phyloP scores from a whole-genome alignment of 148 eudicot genomes.

The Mesembryanthemum crystallinum region DNA sequence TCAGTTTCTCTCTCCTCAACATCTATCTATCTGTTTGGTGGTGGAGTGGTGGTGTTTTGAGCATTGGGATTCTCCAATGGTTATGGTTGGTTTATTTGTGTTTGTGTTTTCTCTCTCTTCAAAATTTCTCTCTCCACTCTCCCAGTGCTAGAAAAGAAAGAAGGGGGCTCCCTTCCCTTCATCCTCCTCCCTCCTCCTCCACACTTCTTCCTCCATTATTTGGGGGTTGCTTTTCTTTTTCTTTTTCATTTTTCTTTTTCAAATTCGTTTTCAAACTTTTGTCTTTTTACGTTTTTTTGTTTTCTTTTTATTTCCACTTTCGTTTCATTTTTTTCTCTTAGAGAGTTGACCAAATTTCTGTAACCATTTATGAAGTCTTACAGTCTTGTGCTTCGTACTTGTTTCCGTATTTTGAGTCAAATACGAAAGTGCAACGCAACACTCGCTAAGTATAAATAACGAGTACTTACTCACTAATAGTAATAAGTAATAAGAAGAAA shows the following conservation, averaged over 20 bases:
- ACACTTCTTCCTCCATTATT: constrained; percentile 21
- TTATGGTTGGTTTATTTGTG: constrained; percentile 4
- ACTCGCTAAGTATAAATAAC: no score
- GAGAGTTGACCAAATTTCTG: neutral
- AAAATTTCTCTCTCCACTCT: neutral
- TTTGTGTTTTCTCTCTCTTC: neutral
- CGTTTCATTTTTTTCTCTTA: neutral
- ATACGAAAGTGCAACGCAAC: no score
- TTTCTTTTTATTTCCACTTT: neutral
- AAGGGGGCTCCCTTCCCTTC: neutral
- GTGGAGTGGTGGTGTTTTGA: constrained; percentile 10
- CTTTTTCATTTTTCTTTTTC: neutral
- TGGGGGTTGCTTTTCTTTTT: neutral
- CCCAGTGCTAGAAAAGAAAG: neutral
- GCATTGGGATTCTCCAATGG: constrained; percentile 26
- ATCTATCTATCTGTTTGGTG: neutral
- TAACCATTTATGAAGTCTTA: neutral
- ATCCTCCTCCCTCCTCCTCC: constrained; percentile 4
- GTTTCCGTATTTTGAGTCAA: neutral
- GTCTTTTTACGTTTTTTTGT: neutral
- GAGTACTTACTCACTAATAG: no score
- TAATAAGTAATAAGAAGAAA: no score
- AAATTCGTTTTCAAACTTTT: neutral
- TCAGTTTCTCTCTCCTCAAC: neutral
- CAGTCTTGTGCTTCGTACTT: constrained; percentile 4